These are phyloP conservation scores for Diutina sp. DNA, from an alignment of 1,139 yeast genomes.

Conservation along the genomic window DNA sequence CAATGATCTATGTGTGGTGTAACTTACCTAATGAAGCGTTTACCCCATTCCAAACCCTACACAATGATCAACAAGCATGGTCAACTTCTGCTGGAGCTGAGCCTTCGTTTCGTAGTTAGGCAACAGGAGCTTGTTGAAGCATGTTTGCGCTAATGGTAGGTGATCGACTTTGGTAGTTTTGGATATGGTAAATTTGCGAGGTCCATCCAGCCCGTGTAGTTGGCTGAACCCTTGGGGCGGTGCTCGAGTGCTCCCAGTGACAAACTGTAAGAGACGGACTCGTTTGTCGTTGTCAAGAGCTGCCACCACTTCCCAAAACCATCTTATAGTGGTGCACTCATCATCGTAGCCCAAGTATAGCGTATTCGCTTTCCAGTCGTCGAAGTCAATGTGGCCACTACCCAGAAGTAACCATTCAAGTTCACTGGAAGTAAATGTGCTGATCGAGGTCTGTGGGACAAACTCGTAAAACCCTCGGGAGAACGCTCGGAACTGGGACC, in stretches of 20 bases:
- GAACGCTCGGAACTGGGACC: conserved; percentile 90
- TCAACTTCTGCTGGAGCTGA: conserved; percentile 63
- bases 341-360: conserved; percentile 97
- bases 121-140: conserved; percentile 86
- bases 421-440: conserved; percentile 95
- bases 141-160: conserved; percentile 91
- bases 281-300: conserved; percentile 96
- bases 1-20: background rate
- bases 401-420: conserved; percentile 94
- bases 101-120: conserved; percentile 74
- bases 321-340: conserved; percentile 87
- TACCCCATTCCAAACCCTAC: conserved; percentile 65
- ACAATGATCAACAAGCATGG: conserved; percentile 84
- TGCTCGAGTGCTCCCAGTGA: conserved; percentile 97
- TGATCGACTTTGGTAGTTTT: conserved; percentile 92
- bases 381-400: conserved; percentile 91
- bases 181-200: conserved; percentile 95
- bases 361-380: conserved; percentile 97
- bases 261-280: conserved; percentile 88
- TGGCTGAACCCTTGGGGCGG: conserved; percentile 99
- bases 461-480: conserved; percentile 95
- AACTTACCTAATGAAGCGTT: too few species aligned
- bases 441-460: conserved; percentile 91
- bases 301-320: conserved; percentile 94
- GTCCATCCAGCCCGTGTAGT: conserved; percentile 97